Evolutionary conservation across 2,329 filamentous ascomycete species (phyloP).

Genomic region (Sodiomyces alkalinus): DNA sequence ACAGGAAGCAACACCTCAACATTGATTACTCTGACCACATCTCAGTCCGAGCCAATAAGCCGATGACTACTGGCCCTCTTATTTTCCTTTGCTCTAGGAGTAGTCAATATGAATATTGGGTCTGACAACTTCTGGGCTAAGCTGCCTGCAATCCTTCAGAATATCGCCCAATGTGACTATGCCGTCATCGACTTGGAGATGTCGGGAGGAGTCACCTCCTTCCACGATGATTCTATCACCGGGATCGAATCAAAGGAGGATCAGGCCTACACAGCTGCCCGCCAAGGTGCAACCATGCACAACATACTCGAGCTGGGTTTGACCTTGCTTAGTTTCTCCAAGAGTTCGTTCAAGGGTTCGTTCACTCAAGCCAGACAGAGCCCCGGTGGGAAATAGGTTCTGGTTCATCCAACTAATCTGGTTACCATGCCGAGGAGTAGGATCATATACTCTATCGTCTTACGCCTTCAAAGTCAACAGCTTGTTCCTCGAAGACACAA

Average conservation of each 20-base stretch:
- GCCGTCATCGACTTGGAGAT: slow-evolving; percentile 23
- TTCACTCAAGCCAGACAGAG: no score
- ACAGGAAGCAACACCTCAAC: no score
- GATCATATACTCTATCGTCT: slow-evolving; percentile 10
- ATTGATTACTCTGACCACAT: no score
- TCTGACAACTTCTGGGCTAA: slow-evolving; percentile 8
- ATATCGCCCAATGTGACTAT: slow-evolving; percentile 15
- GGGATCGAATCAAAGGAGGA: not conserved
- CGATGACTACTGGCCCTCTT: no score
- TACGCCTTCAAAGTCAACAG: slow-evolving; percentile 18
- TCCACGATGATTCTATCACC: not conserved
- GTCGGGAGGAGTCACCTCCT: slow-evolving; percentile 15
- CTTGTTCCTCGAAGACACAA: slow-evolving; percentile 8
- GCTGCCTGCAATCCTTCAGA: slow-evolving; percentile 14
- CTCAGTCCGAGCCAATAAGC: no score
- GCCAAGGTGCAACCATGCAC: slow-evolving; percentile 14
- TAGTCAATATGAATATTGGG: slow-evolving; percentile 8
- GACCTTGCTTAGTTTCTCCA: slow-evolving; percentile 13
- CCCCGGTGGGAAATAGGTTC: no score
- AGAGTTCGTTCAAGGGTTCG: slow-evolving; percentile 1
- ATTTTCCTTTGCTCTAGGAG: no score
- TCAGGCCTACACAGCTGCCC: slow-evolving; percentile 14
- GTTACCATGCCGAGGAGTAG: not conserved
- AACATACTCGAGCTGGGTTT: slow-evolving; percentile 20
- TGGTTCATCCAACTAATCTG: no score